These are phyloP conservation scores for Tagetes patula DNA, from an alignment of 129 eudicot genomes.

Conservation along the genomic window DNA sequence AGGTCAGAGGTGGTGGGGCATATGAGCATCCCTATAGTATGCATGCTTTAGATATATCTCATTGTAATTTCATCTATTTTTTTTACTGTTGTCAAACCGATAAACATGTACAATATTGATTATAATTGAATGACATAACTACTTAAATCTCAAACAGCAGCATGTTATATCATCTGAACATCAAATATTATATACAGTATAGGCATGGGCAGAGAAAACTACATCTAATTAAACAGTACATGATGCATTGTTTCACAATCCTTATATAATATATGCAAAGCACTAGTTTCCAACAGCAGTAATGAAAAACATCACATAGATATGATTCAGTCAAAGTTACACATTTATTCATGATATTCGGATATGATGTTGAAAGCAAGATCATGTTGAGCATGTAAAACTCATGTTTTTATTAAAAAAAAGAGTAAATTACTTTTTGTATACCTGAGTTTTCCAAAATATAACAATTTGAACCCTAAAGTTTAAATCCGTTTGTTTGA, in stretches of 20 bases:
- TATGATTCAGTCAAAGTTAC: constrained; percentile 26
- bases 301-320: constrained; percentile 2
- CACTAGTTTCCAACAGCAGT: background rate
- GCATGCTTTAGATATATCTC: background rate
- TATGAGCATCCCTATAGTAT: background rate
- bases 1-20: constrained; percentile 13
- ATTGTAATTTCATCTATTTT: background rate
- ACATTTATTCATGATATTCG: constrained; percentile 25
- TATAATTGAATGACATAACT: background rate
- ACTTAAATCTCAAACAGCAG: background rate
- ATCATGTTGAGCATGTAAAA: too few relatives aligned
- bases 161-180: constrained; percentile 5
- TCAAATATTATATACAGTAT: background rate
- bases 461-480: too few relatives aligned
- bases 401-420: too few relatives aligned
- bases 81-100: background rate
- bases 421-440: too few relatives aligned
- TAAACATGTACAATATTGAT: background rate
- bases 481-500: too few relatives aligned
- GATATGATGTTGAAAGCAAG: background rate
- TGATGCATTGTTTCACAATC: too few relatives aligned
- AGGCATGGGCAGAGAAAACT: background rate
- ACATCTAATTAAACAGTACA: background rate
- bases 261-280: too few relatives aligned
- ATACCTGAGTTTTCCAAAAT: too few relatives aligned